Evolutionary conservation across 1,284 basidiomycete genomes (phyloP), one percentile per base, ranked within the genome.

Genomic region (Fomitopsis betulina): DNA sequence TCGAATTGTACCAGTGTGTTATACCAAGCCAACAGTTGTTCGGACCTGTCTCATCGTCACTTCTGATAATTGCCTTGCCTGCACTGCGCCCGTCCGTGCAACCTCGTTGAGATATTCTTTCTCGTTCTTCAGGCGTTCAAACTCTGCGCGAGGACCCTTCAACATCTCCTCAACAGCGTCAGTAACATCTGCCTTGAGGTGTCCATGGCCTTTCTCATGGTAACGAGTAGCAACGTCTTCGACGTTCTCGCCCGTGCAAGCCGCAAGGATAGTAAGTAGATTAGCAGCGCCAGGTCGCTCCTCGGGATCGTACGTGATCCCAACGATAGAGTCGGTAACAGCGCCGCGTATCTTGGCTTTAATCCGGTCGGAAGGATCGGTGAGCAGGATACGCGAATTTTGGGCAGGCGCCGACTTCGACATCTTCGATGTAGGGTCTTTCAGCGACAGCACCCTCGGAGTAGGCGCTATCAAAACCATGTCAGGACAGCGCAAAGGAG

Each of bases 341-440:
- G 96, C 93, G 6, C 79, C 77, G 30, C 85, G 85, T 62, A 98
- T 81, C 72, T 97, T 97, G 21, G 77, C 68, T 40, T 70, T 70
- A 38, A 97, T 91, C 66, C 84, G 73, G 2, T 75, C 67, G 1
- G 83, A 72, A 0, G 82, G 74, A 69, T 98, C 96, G 21, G 93
- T 96, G 40, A 98, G 79, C 57, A 94, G 76, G 64, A 98, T 94
- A 27, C 94, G 88, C 1, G 94, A 95, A n/a, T 83, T 76, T 1
- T 83, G 65, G 68, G 93, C 86, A 0, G 88, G 89, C 0, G 92
- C 82, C 0, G 96, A 98, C 72, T 98, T 98, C 42, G 94, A 97
- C 96, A 98, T 98, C 73, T 98, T 98, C 10, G 87, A 82, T 0
- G 79, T 76, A 0, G 95, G 93, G 70, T 96, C 91, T 57, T 86